phyloP scores from a whole-genome alignment of 179 eudicot genomes.

The Patellifolia procumbens region DNA sequence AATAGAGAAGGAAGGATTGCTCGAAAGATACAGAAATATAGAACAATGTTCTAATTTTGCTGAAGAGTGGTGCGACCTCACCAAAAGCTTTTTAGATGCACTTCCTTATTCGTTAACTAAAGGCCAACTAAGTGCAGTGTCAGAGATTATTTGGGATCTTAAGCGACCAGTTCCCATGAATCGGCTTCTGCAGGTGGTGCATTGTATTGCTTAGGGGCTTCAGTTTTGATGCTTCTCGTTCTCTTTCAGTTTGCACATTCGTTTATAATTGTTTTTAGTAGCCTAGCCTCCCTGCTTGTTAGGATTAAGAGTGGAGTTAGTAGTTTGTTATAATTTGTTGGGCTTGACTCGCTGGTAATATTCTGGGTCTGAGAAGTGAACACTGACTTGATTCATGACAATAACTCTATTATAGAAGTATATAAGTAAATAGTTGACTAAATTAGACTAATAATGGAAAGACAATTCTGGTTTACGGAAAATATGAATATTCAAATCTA shows the following conservation, averaged over 20 bases:
- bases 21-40: constrained; percentile 70
- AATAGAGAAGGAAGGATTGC: constrained; percentile 77
- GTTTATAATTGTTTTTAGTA: background rate
- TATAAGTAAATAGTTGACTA: too few relatives aligned
- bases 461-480: too few relatives aligned
- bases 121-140: constrained; percentile 78
- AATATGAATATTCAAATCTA: too few relatives aligned
- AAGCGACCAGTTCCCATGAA: constrained; percentile 91
- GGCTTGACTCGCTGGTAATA: background rate
- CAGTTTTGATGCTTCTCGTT: constrained; percentile 5
- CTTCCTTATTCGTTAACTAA: constrained; percentile 82
- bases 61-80: constrained; percentile 80
- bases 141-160: constrained; percentile 92
- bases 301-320: background rate
- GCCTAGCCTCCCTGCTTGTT: background rate
- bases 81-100: constrained; percentile 59
- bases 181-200: constrained; percentile 79
- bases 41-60: constrained; percentile 42
- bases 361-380: background rate
- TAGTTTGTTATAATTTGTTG: background rate
- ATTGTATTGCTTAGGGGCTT: background rate
- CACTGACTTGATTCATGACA: too few relatives aligned
- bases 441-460: too few relatives aligned
- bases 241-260: background rate
- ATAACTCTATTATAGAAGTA: too few relatives aligned